Conservation (phyloP, 2,329 filamentous ascomycete genomes). For the Fusarium kyushuense region DNA sequence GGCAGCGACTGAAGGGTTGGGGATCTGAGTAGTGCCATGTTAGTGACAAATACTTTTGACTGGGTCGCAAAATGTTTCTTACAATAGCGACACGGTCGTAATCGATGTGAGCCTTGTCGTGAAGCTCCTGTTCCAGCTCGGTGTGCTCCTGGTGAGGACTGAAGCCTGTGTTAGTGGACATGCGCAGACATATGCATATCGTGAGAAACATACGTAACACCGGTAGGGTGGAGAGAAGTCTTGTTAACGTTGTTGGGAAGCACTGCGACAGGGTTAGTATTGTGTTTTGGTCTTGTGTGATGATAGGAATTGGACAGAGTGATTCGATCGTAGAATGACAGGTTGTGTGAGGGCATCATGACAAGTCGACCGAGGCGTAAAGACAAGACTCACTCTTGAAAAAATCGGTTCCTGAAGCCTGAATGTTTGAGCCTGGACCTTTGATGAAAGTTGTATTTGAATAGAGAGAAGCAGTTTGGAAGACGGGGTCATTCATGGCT, state of each 20-base stretch:
- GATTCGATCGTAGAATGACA: conserved; percentile 12
- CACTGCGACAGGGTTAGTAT: conserved; percentile 56
- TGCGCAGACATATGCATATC: conserved; percentile 25
- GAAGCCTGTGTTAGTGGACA: conserved; percentile 47
- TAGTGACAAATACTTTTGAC: conserved; percentile 8
- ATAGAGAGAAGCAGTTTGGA: conserved; percentile 55
- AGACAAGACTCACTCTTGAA: conserved; percentile 56
- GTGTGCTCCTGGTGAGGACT: conserved; percentile 91
- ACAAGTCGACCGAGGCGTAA: conserved; percentile 13
- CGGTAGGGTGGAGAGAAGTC: conserved; percentile 89
- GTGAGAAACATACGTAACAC: conserved; percentile 79
- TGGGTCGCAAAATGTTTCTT: conserved; percentile 54
- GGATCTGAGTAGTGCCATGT: conserved; percentile 62
- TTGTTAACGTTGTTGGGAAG: conserved; percentile 80
- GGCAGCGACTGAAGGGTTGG: conserved; percentile 94
- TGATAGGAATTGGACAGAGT: conserved; percentile 12
- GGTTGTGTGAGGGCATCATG: conserved; percentile 29
- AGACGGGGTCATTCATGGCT: conserved; percentile 58
- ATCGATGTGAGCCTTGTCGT: conserved; percentile 98
- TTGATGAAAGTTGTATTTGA: conserved; percentile 52
- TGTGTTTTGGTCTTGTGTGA: conserved; percentile 23
- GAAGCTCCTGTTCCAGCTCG: conserved; percentile 95
- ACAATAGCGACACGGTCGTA: conserved; percentile 98
- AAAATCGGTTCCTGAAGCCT: conserved; percentile 54
- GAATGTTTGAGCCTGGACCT: conserved; percentile 56